Base-by-base conservation (phyloP, 768 basidiomycete genomes). In the Panellus pusillus region DNA sequence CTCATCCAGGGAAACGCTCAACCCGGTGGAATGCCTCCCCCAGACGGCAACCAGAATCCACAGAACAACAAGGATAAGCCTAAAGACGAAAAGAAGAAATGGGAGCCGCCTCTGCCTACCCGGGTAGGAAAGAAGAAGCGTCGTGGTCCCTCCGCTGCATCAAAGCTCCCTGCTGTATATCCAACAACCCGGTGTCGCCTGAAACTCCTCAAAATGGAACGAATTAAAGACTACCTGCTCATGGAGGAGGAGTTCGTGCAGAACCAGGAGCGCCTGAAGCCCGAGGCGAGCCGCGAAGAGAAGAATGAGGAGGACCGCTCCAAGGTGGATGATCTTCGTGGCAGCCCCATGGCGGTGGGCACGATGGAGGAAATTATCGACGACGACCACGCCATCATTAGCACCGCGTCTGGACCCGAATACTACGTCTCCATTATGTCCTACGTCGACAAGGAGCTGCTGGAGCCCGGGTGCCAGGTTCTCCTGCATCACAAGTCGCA, bases 381-480 rank as follows among this genome's bases (percentile, higher is more conserved):
- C 78, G 93, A 96, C 72, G 93, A 95, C 81, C 93, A 99, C 72
- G 97, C 97, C n/a, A 98, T 99, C 70, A 88, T 99, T 67, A 92
- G 90, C 69, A 91, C 93, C 9, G 84, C 93, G 19, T 91, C 90
- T 37, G 95, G 96, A 2, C 94, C 96, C 20, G 97, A 98, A 68
- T 93, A 87, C 69, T 98, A 98, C 70, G 94, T 98, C 58, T 87
- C 93, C 19, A 97, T 98, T 68, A 92, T 97, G 91, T 91, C 87
- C 54, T 94, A 93, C 66, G 95, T 98, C 65, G 95, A 98, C 86
- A 98, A 98, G 74, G 96, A 98, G 67, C 75, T 95, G 32, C 78
- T 99, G 47, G 97, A 99, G 69, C 97, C 97, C 6, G 92, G 93
- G 1, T 98, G 97, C 68, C 86, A 93, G 53, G 94, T 99, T 2